A percentile compares a stretch with the other conserved stretches of the same genome.
phyloP scores from a whole-genome alignment of 495 filamentous ascomycete genomes.

The Penicillium egyptiacum region DNA sequence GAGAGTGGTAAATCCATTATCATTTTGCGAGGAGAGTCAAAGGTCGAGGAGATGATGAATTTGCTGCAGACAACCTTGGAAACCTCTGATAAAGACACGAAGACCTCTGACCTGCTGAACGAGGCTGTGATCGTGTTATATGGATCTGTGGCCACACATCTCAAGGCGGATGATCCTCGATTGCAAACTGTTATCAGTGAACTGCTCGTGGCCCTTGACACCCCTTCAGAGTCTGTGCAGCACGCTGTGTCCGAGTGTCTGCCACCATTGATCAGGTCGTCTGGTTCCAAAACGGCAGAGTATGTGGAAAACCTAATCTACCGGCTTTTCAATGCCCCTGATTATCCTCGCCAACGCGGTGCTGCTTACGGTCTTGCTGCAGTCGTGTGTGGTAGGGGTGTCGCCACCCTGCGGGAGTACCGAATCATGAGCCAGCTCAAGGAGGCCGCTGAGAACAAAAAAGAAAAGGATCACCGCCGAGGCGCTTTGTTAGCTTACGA shows the following conservation, averaged over 20 bases:
- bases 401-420: conserved; percentile 79
- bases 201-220: conserved; percentile 80
- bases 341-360: conserved; percentile 85
- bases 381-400: conserved; percentile 79
- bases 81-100: conserved; percentile 72
- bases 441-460: conserved; percentile 84
- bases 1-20: conserved; percentile 84
- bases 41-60: conserved; percentile 88
- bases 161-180: conserved; percentile 77
- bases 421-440: conserved; percentile 79
- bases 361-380: conserved; percentile 95
- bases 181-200: conserved; percentile 82
- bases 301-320: conserved; percentile 82
- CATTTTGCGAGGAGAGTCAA: conserved; percentile 68
- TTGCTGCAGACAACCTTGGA: conserved; percentile 84
- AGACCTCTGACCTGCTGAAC: conserved; percentile 81
- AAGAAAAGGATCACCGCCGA: conserved; percentile 82
- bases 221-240: conserved; percentile 95
- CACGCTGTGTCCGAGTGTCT: conserved; percentile 93
- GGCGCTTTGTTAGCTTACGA: conserved; percentile 89
- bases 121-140: conserved; percentile 98
- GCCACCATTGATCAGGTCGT: conserved; percentile 81
- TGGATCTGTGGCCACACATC: conserved; percentile 84
- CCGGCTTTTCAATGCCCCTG: conserved; percentile 76
- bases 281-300: conserved; percentile 67